Evolutionary conservation across 140 eudicot genomes (phyloP).

Genomic region (Stevia rebaudiana): DNA sequence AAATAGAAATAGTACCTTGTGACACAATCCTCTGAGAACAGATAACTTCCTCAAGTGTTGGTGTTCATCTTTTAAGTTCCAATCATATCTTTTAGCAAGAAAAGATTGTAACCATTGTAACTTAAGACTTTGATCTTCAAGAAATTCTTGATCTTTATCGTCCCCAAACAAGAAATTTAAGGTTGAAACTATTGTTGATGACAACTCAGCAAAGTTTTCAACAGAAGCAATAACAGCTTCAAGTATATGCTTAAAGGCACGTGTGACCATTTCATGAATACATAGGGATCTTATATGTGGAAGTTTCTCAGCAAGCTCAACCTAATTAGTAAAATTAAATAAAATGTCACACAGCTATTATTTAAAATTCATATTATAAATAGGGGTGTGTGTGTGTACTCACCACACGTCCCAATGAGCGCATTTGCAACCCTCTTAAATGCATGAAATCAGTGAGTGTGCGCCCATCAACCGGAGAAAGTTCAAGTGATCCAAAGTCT

Average conservation of each 20-base stretch:
- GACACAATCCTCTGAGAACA: slow-evolving; percentile 88
- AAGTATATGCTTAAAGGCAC: slow-evolving; percentile 86
- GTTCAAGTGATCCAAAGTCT: slow-evolving; percentile 98
- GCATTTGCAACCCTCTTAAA: slow-evolving; percentile 88
- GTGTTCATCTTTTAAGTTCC: slow-evolving; percentile 72
- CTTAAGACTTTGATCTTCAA: slow-evolving; percentile 54
- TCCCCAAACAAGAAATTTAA: slow-evolving; percentile 83
- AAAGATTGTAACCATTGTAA: slow-evolving; percentile 70
- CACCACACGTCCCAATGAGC: slow-evolving; percentile 96
- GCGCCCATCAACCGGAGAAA: slow-evolving; percentile 99
- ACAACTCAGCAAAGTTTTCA: slow-evolving; percentile 44
- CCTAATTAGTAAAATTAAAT: slow-evolving; percentile 41
- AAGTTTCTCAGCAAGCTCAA: slow-evolving; percentile 97
- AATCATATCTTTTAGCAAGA: slow-evolving; percentile 64
- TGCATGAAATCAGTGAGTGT: slow-evolving; percentile 99
- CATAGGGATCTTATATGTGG: slow-evolving; percentile 97
- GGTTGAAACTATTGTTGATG: slow-evolving; percentile 69
- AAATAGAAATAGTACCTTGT: slow-evolving; percentile 50
- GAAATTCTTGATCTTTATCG: slow-evolving; percentile 27
- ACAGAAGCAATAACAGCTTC: slow-evolving; percentile 87
- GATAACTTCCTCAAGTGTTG: slow-evolving; percentile 75
- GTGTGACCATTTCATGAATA: slow-evolving; percentile 96
- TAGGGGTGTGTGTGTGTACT: slow-evolving; percentile 15
- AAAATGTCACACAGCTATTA: not conserved
- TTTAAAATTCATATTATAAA: not conserved